Evolutionary conservation across 148 eudicot genomes (phyloP).

Genomic region (Rheum nobile): DNA sequence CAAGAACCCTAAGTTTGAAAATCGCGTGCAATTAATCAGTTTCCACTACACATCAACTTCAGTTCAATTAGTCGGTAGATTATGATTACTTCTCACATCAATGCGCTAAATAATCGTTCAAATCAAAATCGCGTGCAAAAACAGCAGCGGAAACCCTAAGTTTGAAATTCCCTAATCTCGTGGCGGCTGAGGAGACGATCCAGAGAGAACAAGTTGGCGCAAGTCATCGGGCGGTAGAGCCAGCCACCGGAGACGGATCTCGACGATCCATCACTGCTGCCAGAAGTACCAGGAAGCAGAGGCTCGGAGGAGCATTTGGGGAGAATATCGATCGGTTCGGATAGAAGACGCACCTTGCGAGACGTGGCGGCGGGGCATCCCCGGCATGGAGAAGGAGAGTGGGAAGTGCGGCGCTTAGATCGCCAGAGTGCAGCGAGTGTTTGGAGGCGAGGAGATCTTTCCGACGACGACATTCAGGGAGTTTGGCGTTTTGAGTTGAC

Average conservation of each 20-base stretch:
- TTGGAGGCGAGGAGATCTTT: background rate
- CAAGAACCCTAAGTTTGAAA: too few species aligned
- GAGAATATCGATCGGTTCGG: too few species aligned
- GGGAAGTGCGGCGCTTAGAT: background rate
- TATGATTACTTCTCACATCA: too few species aligned
- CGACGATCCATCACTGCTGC: background rate
- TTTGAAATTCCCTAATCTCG: too few species aligned
- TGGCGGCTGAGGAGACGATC: background rate
- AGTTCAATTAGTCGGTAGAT: too few species aligned
- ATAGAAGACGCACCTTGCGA: too few species aligned
- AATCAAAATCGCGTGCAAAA: too few species aligned
- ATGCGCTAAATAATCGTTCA: too few species aligned
- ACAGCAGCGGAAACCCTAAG: too few species aligned
- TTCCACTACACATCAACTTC: too few species aligned
- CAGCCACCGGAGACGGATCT: background rate
- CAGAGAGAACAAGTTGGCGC: background rate
- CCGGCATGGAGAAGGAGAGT: background rate
- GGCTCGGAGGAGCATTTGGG: too few species aligned
- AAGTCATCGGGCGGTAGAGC: background rate
- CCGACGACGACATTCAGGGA: background rate
- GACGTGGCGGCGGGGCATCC: background rate
- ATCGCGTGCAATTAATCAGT: too few species aligned
- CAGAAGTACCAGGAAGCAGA: background rate
- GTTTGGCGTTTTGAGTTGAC: background rate
- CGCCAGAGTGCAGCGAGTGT: background rate